Conservation (phyloP, 352 stramenopile genomes). For the Phytophthora foliorum region DNA sequence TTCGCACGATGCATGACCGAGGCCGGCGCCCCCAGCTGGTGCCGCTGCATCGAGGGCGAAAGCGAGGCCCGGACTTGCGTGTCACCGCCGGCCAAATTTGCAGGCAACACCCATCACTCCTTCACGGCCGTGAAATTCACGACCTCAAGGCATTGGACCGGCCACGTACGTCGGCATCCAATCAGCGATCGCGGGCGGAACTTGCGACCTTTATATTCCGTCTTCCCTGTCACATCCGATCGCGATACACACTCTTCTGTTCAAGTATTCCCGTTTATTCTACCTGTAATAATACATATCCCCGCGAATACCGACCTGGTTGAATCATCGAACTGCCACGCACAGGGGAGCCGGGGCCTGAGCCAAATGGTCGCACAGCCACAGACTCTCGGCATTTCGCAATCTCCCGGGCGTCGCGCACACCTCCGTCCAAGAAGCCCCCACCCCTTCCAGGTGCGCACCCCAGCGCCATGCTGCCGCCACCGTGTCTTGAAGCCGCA, state of each 20-base stretch:
- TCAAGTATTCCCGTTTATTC: neutral
- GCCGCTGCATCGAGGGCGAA: slow-evolving; percentile 2
- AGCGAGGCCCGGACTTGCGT: slow-evolving; percentile 26
- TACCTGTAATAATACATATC: slow-evolving; percentile 11
- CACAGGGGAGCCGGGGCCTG: neutral
- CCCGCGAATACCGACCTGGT: slow-evolving; percentile 13
- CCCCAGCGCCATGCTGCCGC: neutral
- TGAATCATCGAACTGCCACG: slow-evolving; percentile 25
- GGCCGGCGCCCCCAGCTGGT: slow-evolving; percentile 4
- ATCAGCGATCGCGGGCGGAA: slow-evolving; percentile 18
- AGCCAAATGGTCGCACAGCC: slow-evolving; percentile 34
- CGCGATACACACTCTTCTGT: neutral
- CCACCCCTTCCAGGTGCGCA: slow-evolving; percentile 25
- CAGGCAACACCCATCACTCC: slow-evolving; percentile 31
- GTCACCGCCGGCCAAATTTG: slow-evolving; percentile 20
- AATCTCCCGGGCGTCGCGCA: slow-evolving; percentile 39
- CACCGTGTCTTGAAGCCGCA: slow-evolving; percentile 8
- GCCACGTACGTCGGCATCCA: slow-evolving; percentile 36
- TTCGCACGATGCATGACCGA: slow-evolving; percentile 7
- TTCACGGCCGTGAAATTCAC: slow-evolving; percentile 1
- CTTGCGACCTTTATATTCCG: neutral
- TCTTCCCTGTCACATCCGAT: neutral
- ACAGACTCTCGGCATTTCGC: slow-evolving; percentile 41
- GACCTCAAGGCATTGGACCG: slow-evolving; percentile 14
- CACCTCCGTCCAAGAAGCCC: slow-evolving; percentile 16